Percentiles rank a stretch among this genome's conserved stretches.
Evolutionary conservation across 225 moss, liverwort and hornwort species (phyloP).

Genomic region (Marchantia polymorpha): DNA sequence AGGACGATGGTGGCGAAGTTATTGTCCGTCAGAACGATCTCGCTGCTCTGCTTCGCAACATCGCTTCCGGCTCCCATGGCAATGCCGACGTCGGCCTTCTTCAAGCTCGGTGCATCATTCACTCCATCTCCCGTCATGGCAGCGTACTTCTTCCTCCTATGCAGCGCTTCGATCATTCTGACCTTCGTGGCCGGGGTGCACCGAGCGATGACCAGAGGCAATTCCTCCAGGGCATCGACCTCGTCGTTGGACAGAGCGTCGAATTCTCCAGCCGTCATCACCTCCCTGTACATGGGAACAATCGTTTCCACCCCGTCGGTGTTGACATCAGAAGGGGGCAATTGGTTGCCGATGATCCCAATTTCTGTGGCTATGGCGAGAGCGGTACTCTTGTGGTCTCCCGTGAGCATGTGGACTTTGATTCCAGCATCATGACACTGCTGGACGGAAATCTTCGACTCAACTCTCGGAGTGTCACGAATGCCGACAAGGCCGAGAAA

Average conservation of each 20-base stretch:
- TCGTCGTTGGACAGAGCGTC: conserved; percentile 9
- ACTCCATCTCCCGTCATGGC: conserved; percentile 62
- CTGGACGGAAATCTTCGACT: conserved; percentile 11
- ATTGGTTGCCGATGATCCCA: background rate
- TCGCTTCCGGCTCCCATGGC: conserved; percentile 58
- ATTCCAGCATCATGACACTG: conserved; percentile 14
- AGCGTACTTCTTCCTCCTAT: conserved; percentile 27
- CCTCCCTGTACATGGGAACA: conserved; percentile 6
- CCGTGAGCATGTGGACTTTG: conserved; percentile 18
- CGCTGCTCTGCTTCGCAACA: conserved; percentile 44
- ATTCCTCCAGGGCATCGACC: conserved; percentile 2
- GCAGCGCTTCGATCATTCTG: conserved; percentile 15
- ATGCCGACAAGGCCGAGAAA: conserved; percentile 15
- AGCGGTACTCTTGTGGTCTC: conserved; percentile 8
- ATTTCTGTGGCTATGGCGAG: conserved; percentile 13
- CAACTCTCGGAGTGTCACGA: conserved; percentile 6
- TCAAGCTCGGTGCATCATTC: conserved; percentile 55
- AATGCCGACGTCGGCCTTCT: conserved; percentile 52
- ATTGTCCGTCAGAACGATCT: conserved; percentile 49
- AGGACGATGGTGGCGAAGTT: conserved; percentile 58
- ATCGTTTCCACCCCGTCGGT: background rate
- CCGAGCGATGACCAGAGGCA: conserved; percentile 14
- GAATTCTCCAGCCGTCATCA: conserved; percentile 19
- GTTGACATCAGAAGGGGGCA: background rate
- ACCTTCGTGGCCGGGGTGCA: conserved; percentile 18